Evolutionary conservation across 2,329 filamentous ascomycete species (phyloP), one percentile per base, ranked within the genome.

Genomic region (Ophiocordyceps camponoti-rufipedis): DNA sequence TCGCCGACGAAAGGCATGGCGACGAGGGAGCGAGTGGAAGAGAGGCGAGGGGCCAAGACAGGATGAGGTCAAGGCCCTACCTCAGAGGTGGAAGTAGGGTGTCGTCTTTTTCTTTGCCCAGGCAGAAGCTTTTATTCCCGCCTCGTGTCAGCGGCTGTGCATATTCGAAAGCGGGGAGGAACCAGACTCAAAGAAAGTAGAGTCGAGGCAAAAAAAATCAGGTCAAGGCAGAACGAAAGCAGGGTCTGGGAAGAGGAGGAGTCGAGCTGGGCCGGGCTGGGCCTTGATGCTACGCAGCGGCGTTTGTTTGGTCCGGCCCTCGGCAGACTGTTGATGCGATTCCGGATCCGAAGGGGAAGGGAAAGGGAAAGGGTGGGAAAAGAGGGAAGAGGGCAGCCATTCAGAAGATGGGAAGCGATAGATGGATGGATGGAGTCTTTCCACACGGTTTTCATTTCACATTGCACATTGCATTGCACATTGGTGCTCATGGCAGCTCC

Each of bases 1-100:
- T 45, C 39, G 31, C 55, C 55, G 45, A 64, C 60, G 43, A 56
- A 63, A 18, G 60, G 62, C 62, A 64, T 64, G 35, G 46, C 57
- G 41, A 42, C 40, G 45, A 42, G 18, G 19, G 46, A 29, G 3
- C 12, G 7, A 29, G 23, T 9, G 9, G 41, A 14, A 35, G 31
- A 11, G 19, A 38, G 6, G 31, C 5, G 19, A 12, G 40, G 5
- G 12, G 10, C 19, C 2, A 14, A 28, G 40, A n/a, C 11, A 38
- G 6, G 33, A 9, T 16, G n/a, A n/a, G n/a, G n/a, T n/a, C n/a
- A n/a, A 23, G 23, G 5, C 23, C 3, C 23, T 23, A 23, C 23
- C 23, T 23, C n/a, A 31, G 4, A 31, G 29, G 29, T 31, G 3
- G 29, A 9, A 31, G 28, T 29, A 9, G 29, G 29, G 3, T 31